Conservation (phyloP, 192 early-diverging fungal species). For the Diversispora epigaea region DNA sequence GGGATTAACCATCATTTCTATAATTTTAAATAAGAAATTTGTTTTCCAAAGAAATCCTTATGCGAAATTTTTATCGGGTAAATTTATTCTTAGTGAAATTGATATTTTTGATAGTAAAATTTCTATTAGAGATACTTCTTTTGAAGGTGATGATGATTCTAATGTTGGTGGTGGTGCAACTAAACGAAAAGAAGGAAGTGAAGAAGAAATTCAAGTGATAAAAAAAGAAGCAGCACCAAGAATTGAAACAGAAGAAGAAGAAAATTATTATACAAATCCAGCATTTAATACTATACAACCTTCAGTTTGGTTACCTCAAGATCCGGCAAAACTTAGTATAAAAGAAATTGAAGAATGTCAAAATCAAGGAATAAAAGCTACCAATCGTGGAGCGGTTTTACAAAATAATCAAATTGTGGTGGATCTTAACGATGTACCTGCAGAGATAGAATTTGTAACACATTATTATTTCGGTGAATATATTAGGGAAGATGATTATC, state of each 20-base stretch:
- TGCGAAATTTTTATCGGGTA: slow-evolving; percentile 25
- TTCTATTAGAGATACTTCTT: too few relatives aligned
- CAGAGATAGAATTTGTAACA: neutral
- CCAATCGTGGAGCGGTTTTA: neutral
- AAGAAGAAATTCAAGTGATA: neutral
- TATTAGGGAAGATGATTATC: too few relatives aligned
- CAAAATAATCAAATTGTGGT: neutral
- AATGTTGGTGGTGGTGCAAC: neutral
- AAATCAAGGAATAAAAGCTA: neutral
- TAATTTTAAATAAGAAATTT: neutral
- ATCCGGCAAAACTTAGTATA: neutral
- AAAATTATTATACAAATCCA: neutral
- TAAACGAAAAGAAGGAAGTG: neutral
- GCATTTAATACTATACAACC: neutral
- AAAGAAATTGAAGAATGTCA: neutral
- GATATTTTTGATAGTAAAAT: too few relatives aligned
- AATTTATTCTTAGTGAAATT: too few relatives aligned
- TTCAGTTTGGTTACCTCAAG: slow-evolving; percentile 9
- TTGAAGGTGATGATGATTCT: too few relatives aligned
- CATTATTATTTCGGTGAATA: too few relatives aligned
- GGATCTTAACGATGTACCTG: neutral
- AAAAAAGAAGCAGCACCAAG: neutral
- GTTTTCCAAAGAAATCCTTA: slow-evolving; percentile 18
- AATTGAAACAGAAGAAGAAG: slow-evolving; percentile 1
- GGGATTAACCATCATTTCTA: neutral